Conservation (phyloP, 2,329 filamentous ascomycete genomes). For the Pseudocercospora macadamiae region DNA sequence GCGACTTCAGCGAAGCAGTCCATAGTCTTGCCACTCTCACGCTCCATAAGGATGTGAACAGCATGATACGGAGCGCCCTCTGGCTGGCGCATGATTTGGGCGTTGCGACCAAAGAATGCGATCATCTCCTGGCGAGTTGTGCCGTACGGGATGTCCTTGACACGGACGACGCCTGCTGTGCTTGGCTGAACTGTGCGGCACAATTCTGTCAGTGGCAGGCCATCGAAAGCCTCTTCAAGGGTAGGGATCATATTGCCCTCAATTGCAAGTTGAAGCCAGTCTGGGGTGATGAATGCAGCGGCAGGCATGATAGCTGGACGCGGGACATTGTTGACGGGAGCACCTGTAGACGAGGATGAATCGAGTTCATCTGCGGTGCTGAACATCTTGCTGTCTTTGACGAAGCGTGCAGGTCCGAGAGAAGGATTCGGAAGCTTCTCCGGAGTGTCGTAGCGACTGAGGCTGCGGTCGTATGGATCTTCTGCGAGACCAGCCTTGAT, state of each 20-base stretch:
- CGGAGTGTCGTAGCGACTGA: slow-evolving; percentile 18
- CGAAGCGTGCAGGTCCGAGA: slow-evolving; percentile 31
- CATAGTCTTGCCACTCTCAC: slow-evolving; percentile 60
- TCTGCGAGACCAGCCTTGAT: slow-evolving; percentile 25
- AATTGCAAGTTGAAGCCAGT: slow-evolving; percentile 24
- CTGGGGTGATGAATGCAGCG: slow-evolving; percentile 3
- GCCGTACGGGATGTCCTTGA: slow-evolving; percentile 54
- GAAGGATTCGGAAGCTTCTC: slow-evolving; percentile 15
- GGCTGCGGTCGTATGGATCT: slow-evolving; percentile 23
- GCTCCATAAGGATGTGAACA: slow-evolving; percentile 62
- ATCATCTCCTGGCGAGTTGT: slow-evolving; percentile 54
- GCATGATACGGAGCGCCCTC: slow-evolving; percentile 47
- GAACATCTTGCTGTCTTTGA: slow-evolving; percentile 28
- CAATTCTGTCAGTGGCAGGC: slow-evolving; percentile 36
- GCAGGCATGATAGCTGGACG: slow-evolving; percentile 5
- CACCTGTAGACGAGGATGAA: not conserved
- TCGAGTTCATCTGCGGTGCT: slow-evolving; percentile 9
- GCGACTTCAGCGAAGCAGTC: slow-evolving; percentile 56
- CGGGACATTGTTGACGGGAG: not conserved
- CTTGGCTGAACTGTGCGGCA: slow-evolving; percentile 40
- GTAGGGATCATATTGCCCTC: slow-evolving; percentile 29
- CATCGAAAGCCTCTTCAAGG: slow-evolving; percentile 32
- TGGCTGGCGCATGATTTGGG: slow-evolving; percentile 51
- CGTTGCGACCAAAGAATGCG: slow-evolving; percentile 51
- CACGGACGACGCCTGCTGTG: slow-evolving; percentile 33